phyloP scores from a whole-genome alignment of 2,329 filamentous ascomycete species.

The Venturia pyrina region DNA sequence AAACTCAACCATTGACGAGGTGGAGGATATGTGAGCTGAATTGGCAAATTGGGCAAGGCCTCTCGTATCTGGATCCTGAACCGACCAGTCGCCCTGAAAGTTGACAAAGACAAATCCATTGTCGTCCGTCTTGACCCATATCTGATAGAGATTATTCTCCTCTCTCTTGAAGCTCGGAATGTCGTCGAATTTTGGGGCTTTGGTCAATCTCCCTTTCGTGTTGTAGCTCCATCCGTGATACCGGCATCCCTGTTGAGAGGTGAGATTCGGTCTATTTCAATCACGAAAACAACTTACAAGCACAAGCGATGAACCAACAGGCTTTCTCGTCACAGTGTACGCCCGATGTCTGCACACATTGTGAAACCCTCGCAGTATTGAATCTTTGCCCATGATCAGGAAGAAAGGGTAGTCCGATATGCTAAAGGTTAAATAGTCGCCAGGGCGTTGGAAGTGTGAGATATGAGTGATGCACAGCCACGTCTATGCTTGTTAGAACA shows the following conservation, averaged over 20 bases:
- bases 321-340: slow-evolving; percentile 31
- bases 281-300: slow-evolving; percentile 33
- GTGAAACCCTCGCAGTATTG: slow-evolving; percentile 32
- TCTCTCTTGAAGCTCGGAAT: slow-evolving; percentile 30
- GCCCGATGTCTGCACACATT: slow-evolving; percentile 38
- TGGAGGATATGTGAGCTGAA: slow-evolving; percentile 18
- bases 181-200: slow-evolving; percentile 33
- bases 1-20: slow-evolving; percentile 21
- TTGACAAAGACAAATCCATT: slow-evolving; percentile 29
- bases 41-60: slow-evolving; percentile 8
- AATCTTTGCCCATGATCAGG: slow-evolving; percentile 28
- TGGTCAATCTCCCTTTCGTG: slow-evolving; percentile 32
- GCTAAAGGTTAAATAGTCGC: slow-evolving; percentile 27
- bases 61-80: slow-evolving; percentile 18
- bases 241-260: slow-evolving; percentile 23
- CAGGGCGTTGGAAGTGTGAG: slow-evolving; percentile 25
- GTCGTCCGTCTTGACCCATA: slow-evolving; percentile 23
- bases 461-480: slow-evolving; percentile 31
- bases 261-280: not conserved
- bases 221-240: slow-evolving; percentile 40
- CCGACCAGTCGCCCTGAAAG: slow-evolving; percentile 23
- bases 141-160: slow-evolving; percentile 26
- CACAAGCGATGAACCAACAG: slow-evolving; percentile 28
- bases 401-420: slow-evolving; percentile 31
- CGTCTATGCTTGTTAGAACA: slow-evolving; percentile 17